These are phyloP conservation scores for Scorias spongiosa DNA, from an alignment of 2,329 filamentous ascomycete genomes.

Conservation along the genomic window DNA sequence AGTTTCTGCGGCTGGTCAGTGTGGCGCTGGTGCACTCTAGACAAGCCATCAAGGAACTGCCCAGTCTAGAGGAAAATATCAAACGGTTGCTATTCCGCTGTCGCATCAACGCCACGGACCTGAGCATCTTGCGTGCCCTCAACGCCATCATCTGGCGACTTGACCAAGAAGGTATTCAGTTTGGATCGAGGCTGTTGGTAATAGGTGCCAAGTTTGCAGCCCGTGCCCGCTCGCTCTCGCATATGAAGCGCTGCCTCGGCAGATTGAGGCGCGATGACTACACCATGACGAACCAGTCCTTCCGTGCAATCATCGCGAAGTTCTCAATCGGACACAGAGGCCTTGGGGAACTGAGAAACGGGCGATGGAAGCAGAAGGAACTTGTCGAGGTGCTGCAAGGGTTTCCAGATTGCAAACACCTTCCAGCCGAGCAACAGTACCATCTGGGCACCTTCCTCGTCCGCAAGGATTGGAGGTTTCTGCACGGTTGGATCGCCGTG, in stretches of 20 bases:
- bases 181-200: constrained; percentile 9
- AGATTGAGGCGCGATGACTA: constrained; percentile 7
- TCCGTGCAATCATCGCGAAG: constrained; percentile 21
- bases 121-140: constrained; percentile 13
- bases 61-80: constrained; percentile 12
- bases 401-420: constrained; percentile 14
- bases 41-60: constrained; percentile 8
- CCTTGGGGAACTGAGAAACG: constrained; percentile 23
- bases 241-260: constrained; percentile 20
- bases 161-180: constrained; percentile 8
- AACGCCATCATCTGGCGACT: constrained; percentile 16
- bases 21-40: constrained; percentile 12
- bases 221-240: constrained; percentile 12
- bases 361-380: constrained; percentile 19
- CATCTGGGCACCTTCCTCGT: constrained; percentile 19
- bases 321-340: constrained; percentile 22
- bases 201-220: constrained; percentile 22
- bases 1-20: constrained; percentile 18
- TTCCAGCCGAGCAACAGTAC: constrained; percentile 15
- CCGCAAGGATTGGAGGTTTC: constrained; percentile 17
- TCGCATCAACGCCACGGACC: constrained; percentile 15
- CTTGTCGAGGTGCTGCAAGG: constrained; percentile 21
- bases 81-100: constrained; percentile 20
- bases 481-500: constrained; percentile 21
- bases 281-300: constrained; percentile 13